These are phyloP conservation scores for Arabidopsis arenosa DNA, from an alignment of 345 rosid genomes.

Conservation along the genomic window DNA sequence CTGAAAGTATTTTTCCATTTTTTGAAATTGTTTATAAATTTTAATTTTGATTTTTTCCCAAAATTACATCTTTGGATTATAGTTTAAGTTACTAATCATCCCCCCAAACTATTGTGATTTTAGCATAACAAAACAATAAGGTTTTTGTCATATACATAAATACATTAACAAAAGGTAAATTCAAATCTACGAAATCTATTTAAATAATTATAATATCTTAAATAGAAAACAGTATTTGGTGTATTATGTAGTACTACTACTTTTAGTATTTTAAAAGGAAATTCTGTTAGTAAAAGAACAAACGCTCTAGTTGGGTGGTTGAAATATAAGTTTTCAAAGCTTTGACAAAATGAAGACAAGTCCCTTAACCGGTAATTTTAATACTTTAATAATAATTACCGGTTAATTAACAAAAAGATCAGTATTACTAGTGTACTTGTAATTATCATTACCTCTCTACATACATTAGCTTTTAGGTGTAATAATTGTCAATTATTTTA, in stretches of 20 bases:
- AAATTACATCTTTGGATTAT: neutral
- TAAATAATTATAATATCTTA: neutral
- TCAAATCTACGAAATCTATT: neutral
- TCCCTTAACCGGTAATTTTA: neutral
- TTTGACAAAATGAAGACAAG: slow-evolving; percentile 22
- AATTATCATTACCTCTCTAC: slow-evolving; percentile 1
- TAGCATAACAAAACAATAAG: neutral
- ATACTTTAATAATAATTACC: neutral
- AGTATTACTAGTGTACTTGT: slow-evolving; percentile 6
- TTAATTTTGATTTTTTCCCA: neutral
- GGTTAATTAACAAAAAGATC: neutral
- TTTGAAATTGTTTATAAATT: neutral
- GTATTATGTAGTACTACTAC: neutral
- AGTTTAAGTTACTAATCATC: neutral
- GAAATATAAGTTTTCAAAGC: slow-evolving; percentile 26
- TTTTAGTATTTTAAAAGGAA: neutral
- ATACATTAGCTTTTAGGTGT: slow-evolving; percentile 34
- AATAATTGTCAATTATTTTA: slow-evolving; percentile 31
- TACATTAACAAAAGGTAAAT: slow-evolving; percentile 11
- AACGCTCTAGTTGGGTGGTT: slow-evolving; percentile 42
- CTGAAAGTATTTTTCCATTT: neutral
- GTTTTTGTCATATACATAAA: neutral
- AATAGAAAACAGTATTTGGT: neutral
- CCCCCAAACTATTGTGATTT: neutral
- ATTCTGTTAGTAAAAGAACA: slow-evolving; percentile 18